These are phyloP conservation scores for Torulaspora maleeae DNA, from an alignment of 805 yeast genomes.

Conservation along the genomic window DNA sequence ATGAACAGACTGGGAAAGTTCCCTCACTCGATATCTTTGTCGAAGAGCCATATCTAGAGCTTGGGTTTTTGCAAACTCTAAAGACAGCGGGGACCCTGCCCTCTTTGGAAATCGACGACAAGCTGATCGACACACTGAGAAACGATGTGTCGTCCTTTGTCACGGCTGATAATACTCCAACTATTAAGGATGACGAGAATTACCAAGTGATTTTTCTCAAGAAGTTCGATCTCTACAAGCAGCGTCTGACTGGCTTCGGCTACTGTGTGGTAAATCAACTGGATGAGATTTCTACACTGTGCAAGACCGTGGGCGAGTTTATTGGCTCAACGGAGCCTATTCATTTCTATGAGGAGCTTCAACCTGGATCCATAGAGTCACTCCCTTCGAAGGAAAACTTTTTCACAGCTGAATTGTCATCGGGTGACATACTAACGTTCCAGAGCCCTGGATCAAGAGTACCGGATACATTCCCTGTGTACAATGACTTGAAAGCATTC, in stretches of 20 bases:
- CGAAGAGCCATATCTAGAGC: conserved; percentile 48
- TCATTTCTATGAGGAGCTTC: conserved; percentile 56
- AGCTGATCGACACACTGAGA: conserved; percentile 24
- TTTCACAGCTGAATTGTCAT: conserved; percentile 53
- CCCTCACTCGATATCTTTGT: conserved; percentile 54
- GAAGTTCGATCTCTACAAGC: conserved; percentile 54
- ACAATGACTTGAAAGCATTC: conserved; percentile 41
- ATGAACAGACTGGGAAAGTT: conserved; percentile 42
- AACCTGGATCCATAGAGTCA: conserved; percentile 47
- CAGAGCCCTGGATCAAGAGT: conserved; percentile 16
- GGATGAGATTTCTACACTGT: conserved; percentile 41
- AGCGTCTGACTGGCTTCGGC: conserved; percentile 59
- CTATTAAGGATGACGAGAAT: conserved; percentile 12
- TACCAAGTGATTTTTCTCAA: conserved; percentile 48
- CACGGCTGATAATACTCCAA: conserved; percentile 11
- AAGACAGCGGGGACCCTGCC: conserved; percentile 14
- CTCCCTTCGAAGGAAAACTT: conserved; percentile 39
- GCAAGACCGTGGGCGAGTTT: conserved; percentile 39
- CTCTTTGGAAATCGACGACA: conserved; percentile 16
- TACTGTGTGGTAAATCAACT: conserved; percentile 51
- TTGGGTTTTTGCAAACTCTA: conserved; percentile 18
- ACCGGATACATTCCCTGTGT: conserved; percentile 31
- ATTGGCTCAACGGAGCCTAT: conserved; percentile 40
- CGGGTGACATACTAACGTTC: conserved; percentile 60
- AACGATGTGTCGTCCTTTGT: conserved; percentile 13